Base-by-base conservation (phyloP, 768 basidiomycete species). In the Coprinopsis strossmayeri region DNA sequence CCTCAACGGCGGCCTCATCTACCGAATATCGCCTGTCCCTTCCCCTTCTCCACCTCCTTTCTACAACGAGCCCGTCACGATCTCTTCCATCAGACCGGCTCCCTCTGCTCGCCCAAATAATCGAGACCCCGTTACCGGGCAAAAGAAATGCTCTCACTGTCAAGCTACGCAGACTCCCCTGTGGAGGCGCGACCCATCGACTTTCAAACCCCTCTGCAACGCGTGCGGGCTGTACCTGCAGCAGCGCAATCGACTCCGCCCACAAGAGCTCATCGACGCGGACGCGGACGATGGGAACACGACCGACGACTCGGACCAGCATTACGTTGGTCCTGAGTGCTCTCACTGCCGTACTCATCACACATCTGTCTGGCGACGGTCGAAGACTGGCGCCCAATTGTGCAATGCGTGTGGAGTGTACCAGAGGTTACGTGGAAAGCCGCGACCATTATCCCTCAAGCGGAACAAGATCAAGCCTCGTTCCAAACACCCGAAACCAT, bases 331-430 rank as follows among this genome's bases (percentile, higher is more conserved):
- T 7, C 74, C 73, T 1, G 69, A 74, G 54, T 76, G 74, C 40
- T 73, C 69, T 46, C 74, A 75, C 58, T 76, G 74, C 50, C 68
- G 64, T 48, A 75, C 74, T 7, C 72, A 71, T 46, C 69, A 66
- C 34, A 76, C 74, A 2, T 73, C 72, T 5, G 74, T 76, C 34
- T 76, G 74, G 74, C 64, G 74, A 32, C 61, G 74, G 43, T 73
- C 72, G 54, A 76, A 76, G 58, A 64, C 69, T 1, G 74, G 74
- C 1, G 71, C 70, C 11, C 72, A 73, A 55, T 64, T 76, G 1
- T 76, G 74, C 57, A 76, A 76, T 45, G 74, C 74, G 3, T 76
- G 74, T 55, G 74, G 74, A 20, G 74, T 76, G 7, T 76, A 76
- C 51, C 61, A 61, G 24, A 64, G 74, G 25, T 65, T 76, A 39